These are phyloP conservation scores for Dendrobium chrysotoxum DNA, from an alignment of 106 monocot species.

Conservation along the genomic window DNA sequence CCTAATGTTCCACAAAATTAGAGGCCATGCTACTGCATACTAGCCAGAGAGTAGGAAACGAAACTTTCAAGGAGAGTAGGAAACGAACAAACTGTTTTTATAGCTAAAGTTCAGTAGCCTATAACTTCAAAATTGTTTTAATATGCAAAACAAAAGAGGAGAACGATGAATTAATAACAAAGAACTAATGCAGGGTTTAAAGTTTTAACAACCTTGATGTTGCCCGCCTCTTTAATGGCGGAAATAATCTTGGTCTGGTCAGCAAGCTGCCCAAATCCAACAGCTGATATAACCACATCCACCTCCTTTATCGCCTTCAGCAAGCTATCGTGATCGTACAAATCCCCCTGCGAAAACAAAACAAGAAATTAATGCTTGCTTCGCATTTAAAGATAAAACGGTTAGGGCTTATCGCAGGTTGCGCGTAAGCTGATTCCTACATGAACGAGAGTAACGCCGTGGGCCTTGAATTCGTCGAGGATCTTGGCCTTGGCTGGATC, in stretches of 20 bases:
- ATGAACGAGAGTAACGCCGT: slow-evolving; percentile 9
- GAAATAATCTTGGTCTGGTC: slow-evolving; percentile 24
- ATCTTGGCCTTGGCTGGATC: slow-evolving; percentile 38
- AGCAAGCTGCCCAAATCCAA: slow-evolving; percentile 2
- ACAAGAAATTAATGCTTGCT: not conserved
- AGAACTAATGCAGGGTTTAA: not conserved
- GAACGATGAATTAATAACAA: too few species aligned
- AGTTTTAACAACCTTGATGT: slow-evolving; percentile 4
- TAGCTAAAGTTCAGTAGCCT: too few species aligned
- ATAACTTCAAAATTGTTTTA: too few species aligned
- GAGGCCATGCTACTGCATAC: not conserved
- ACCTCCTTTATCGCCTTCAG: slow-evolving; percentile 17
- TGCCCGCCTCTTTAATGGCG: slow-evolving; percentile 23
- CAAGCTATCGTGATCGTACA: slow-evolving; percentile 26
- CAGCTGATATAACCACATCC: slow-evolving; percentile 18
- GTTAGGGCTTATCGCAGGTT: not conserved
- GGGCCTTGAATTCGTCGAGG: slow-evolving; percentile 27
- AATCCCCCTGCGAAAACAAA: slow-evolving; percentile 17
- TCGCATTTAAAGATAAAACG: not conserved
- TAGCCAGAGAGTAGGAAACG: too few species aligned
- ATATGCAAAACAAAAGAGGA: too few species aligned
- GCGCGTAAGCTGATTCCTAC: not conserved
- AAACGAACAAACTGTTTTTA: too few species aligned
- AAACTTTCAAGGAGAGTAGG: too few species aligned
- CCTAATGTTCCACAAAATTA: not conserved